These are phyloP conservation scores for Litchi chinensis DNA, from an alignment of 345 rosid genomes.

Conservation along the genomic window DNA sequence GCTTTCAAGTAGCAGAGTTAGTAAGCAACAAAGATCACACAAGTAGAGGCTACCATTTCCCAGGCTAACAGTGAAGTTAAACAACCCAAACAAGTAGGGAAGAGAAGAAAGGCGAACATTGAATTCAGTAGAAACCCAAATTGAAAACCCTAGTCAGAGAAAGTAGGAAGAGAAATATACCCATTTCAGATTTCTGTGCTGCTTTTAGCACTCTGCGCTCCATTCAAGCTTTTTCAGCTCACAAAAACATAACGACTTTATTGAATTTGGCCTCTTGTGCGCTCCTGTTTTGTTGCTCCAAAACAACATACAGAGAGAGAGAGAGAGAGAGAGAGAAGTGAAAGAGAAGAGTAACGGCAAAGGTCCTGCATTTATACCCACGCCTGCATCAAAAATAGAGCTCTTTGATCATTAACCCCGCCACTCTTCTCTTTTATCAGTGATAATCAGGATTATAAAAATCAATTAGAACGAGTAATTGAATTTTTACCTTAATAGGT, in stretches of 20 bases:
- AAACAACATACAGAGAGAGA: constrained; percentile 29
- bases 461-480: no score
- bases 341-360: constrained; percentile 37
- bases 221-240: constrained; percentile 39
- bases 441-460: no score
- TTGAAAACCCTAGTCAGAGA: constrained; percentile 79
- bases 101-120: constrained; percentile 42
- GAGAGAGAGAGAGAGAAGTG: constrained; percentile 28
- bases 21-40: constrained; percentile 29
- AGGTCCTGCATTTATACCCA: constrained; percentile 86
- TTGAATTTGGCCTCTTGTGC: constrained; percentile 36
- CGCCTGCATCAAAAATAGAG: constrained; percentile 97
- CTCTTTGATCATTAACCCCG: constrained; percentile 92
- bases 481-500: no score
- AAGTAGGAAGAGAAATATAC: constrained; percentile 69
- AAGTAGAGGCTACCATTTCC: constrained; percentile 35
- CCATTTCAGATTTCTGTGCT: constrained; percentile 78
- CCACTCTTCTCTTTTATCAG: constrained; percentile 33
- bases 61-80: constrained; percentile 32
- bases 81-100: constrained; percentile 32
- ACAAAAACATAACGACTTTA: constrained; percentile 34
- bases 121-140: constrained; percentile 60
- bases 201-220: constrained; percentile 51
- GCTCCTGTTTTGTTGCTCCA: constrained; percentile 28
- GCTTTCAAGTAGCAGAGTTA: constrained; percentile 15